Evolutionary conservation across 495 filamentous ascomycete genomes (phyloP).

Genomic region (Talaromyces ruber): DNA sequence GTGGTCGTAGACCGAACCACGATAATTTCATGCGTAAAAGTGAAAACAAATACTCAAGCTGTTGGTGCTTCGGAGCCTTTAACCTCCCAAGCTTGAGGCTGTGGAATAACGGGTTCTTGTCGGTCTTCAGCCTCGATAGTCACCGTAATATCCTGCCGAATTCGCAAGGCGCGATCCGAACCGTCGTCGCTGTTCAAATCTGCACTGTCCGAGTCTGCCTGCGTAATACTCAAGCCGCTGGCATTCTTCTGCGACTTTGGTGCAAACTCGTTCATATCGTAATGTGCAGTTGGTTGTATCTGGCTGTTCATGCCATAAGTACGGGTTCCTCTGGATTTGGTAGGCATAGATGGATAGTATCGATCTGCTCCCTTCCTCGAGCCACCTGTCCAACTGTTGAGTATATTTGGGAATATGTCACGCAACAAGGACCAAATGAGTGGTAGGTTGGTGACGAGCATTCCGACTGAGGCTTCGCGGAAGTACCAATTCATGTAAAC

Average conservation of each 20-base stretch:
- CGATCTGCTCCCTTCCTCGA: constrained; percentile 27
- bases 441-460: constrained; percentile 58
- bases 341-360: constrained; percentile 28
- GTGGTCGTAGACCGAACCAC: background rate
- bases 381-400: constrained; percentile 36
- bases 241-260: constrained; percentile 23
- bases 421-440: constrained; percentile 56
- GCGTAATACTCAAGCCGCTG: constrained; percentile 22
- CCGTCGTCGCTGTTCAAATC: constrained; percentile 29
- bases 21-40: background rate
- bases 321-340: constrained; percentile 17
- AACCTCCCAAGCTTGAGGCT: background rate
- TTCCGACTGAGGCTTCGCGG: constrained; percentile 58
- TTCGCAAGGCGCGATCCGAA: constrained; percentile 32
- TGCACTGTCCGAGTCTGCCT: constrained; percentile 18
- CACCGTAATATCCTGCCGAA: constrained; percentile 38
- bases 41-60: background rate
- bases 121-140: constrained; percentile 26
- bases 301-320: constrained; percentile 27
- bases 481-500: constrained; percentile 65
- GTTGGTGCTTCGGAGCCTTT: background rate
- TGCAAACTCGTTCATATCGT: constrained; percentile 21
- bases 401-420: constrained; percentile 45
- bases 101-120: background rate
- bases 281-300: constrained; percentile 20